Base-by-base conservation (phyloP, 2,329 filamentous ascomycete species). In the Elsinoe arachidis region DNA sequence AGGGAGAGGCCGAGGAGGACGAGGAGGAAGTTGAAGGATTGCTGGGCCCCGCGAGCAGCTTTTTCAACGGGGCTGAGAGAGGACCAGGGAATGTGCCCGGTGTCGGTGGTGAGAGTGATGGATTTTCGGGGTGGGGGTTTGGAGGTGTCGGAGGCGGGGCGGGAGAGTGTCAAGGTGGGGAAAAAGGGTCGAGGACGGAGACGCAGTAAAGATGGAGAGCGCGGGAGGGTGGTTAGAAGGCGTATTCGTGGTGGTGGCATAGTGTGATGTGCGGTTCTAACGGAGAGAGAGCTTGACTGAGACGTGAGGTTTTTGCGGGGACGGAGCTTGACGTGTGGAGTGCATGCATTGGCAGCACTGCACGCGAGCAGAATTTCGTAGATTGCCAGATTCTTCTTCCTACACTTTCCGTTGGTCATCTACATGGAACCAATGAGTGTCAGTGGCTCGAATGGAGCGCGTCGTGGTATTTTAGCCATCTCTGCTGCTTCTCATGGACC, bases 21-120 rank as follows among this genome's bases (percentile, higher is more conserved):
- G 61, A 96, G 73, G 63, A 86, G 79, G 63, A 96, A 83, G 72
- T 97, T 96, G 76, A 95, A 86, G 14, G 86, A 87, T 72, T 96
- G 92, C 72, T 96, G 91, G 0, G 89, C 92, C 7, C 90, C 88
- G 38, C 92, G 82, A 21, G 86, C 87, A 2, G 85, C 84, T 71
- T 96, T 96, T 70, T 96, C 92, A 49, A 76, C 76, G 0, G 74
- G 76, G 0, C 85, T 90, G 2, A 97, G 80, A 56, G 93, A 79
- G 2, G 76, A 79, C 92, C 92, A 97, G 3, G 84, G 82, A 1
- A 96, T 84, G 61, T 80, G 79, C 6, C 92, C 92, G 66, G 90
- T 87, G 65, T 96, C 92, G 65, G 90, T 93, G 66, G 91, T 85
- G 0, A 92, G 81, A 0, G 90, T 96, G 23, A 96, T 84, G 38